phyloP scores from a whole-genome alignment of 2,329 filamentous ascomycete genomes.

The Penicillium sp. region DNA sequence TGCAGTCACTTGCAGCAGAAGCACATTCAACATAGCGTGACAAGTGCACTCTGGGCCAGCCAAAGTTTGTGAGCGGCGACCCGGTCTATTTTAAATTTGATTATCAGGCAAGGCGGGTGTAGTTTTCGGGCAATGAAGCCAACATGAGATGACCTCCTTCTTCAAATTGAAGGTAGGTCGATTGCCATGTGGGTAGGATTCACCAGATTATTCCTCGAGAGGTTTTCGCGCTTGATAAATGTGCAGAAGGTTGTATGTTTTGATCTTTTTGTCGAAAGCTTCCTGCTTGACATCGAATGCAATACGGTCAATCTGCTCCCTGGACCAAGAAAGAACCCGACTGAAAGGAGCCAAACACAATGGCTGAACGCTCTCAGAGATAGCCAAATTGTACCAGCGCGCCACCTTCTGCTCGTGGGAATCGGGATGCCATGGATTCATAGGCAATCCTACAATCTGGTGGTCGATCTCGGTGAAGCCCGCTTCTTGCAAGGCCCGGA shows the following conservation, averaged over 20 bases:
- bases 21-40: background rate
- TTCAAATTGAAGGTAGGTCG: background rate
- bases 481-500: constrained; percentile 62
- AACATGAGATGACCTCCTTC: no score
- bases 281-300: constrained; percentile 65
- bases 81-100: background rate
- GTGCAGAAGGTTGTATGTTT: constrained; percentile 64
- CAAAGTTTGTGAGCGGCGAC: constrained; percentile 1
- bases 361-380: constrained; percentile 71
- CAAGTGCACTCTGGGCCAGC: constrained; percentile 11
- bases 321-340: constrained; percentile 60
- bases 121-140: background rate
- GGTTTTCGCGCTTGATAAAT: constrained; percentile 47
- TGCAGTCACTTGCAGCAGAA: background rate
- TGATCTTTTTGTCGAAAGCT: constrained; percentile 66
- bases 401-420: constrained; percentile 67
- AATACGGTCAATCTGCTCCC: constrained; percentile 63
- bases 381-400: constrained; percentile 78
- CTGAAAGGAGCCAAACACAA: constrained; percentile 73
- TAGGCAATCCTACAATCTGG: constrained; percentile 65
- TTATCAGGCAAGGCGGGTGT: background rate
- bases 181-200: background rate
- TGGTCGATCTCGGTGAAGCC: constrained; percentile 82
- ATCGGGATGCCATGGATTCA: constrained; percentile 71
- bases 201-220: constrained; percentile 12